Percentiles rank a stretch among this genome's conserved stretches.
phyloP scores from a whole-genome alignment of 2,329 filamentous ascomycete genomes.

The Fusarium equiseti region DNA sequence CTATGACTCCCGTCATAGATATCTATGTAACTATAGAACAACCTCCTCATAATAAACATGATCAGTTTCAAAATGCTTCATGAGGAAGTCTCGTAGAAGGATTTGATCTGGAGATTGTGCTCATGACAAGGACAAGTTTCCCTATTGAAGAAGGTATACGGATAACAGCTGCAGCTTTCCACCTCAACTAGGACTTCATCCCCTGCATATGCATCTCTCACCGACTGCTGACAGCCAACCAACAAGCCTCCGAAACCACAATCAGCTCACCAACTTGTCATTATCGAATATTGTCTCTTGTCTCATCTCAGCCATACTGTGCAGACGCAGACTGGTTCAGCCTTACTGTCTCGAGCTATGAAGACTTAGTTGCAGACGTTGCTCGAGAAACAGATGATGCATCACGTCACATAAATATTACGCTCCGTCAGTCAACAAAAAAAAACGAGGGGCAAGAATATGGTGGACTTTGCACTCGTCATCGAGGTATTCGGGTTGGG shows the following conservation, averaged over 20 bases:
- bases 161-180: slow-evolving; percentile 17
- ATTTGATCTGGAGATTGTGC: background rate
- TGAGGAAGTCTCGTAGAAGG: background rate
- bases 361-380: slow-evolving; percentile 16
- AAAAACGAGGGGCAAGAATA: background rate
- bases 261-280: slow-evolving; percentile 38
- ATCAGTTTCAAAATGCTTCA: background rate
- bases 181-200: background rate
- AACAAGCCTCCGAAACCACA: slow-evolving; percentile 33
- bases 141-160: slow-evolving; percentile 10
- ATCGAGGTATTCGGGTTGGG: slow-evolving; percentile 18
- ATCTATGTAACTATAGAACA: slow-evolving; percentile 7
- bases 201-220: slow-evolving; percentile 29
- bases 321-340: slow-evolving; percentile 7
- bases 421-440: background rate
- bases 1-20: slow-evolving; percentile 31
- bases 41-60: background rate
- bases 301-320: slow-evolving; percentile 8
- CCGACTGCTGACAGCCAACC: slow-evolving; percentile 37
- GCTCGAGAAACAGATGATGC: slow-evolving; percentile 34
- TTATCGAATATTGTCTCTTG: slow-evolving; percentile 10
- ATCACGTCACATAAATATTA: slow-evolving; percentile 34
- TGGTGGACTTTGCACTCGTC: slow-evolving; percentile 35
- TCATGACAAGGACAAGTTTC: slow-evolving; percentile 30
- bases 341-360: slow-evolving; percentile 12